phyloP scores from a whole-genome alignment of 257 asterid genomes.

The Voacanga thouarsii region DNA sequence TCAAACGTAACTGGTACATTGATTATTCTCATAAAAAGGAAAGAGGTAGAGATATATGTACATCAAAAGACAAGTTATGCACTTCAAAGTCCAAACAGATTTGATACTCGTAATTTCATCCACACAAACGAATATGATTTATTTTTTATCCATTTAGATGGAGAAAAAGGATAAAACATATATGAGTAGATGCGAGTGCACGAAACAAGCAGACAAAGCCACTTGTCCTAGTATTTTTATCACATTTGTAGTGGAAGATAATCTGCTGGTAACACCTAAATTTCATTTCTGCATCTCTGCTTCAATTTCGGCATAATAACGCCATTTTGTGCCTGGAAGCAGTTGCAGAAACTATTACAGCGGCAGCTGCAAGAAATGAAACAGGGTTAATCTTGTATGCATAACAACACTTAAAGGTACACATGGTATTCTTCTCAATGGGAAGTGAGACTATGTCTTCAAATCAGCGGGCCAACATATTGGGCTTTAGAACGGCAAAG shows the following conservation, averaged over 20 bases:
- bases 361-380: constrained; percentile 10
- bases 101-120: no score
- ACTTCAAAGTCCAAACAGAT: background rate
- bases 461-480: background rate
- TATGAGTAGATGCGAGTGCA: background rate
- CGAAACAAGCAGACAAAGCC: background rate
- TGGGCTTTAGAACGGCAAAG: background rate
- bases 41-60: background rate
- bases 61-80: background rate
- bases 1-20: no score
- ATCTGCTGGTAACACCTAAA: background rate
- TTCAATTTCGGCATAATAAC: background rate
- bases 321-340: constrained; percentile 3
- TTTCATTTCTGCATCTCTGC: constrained; percentile 7
- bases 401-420: background rate
- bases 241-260: background rate
- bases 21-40: background rate
- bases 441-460: background rate
- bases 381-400: constrained; percentile 2
- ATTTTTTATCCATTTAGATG: background rate
- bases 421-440: background rate
- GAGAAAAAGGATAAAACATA: background rate
- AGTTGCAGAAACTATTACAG: background rate
- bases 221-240: constrained; percentile 6
- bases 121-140: no score